Evolutionary conservation across 176 grass and related monocot genomes (phyloP), one percentile per base, ranked within the genome.

Genomic region (Oryza glaberrima): DNA sequence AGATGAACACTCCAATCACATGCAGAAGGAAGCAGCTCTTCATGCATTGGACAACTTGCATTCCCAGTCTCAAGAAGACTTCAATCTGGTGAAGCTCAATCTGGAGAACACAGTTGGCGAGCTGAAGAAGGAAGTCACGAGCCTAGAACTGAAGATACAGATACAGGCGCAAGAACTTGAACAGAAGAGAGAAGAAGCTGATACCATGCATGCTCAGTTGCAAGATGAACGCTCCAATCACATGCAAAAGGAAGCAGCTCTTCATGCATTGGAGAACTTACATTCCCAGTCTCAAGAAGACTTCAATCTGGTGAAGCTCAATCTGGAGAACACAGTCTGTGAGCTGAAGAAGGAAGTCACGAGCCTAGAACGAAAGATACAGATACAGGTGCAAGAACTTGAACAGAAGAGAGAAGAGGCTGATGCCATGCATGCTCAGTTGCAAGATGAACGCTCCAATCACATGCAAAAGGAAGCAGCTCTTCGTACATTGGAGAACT

Each of bases 281-380:
- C 64, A 77, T 84, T 77, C 73, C 44, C 82, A 77, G 64, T 77
- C 82, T 19, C 72, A 84, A 35, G 73, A 84, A 84, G 82, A 88
- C 51, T 35, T 86, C 11, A 88, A 92, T 48, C 81, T 32, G 66
- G 78, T 6, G 44, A 90, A 90, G 41, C 19, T 76, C 77, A 72
- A 92, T 13, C 52, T 87, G 36, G 84, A 94, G 16, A 68, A 84
- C 67, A 79, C 64, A 72, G 75, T 88, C 43, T 83, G 65, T 70
- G 77, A 92, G 47, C 49, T 90, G 71, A 88, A 80, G 65, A 88
- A 90, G 25, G 85, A 90, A 82, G 75, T 83, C 17, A 52, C 64
- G 3, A 75, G 58, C 20, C 58, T 63, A 63, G 75, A 91, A 80
- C 71, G 69, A 5, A 79, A 87, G 68, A 70, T 69, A 43, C 61